Conservation (phyloP, 1,284 basidiomycete genomes). For the Ustilago crameri region DNA sequence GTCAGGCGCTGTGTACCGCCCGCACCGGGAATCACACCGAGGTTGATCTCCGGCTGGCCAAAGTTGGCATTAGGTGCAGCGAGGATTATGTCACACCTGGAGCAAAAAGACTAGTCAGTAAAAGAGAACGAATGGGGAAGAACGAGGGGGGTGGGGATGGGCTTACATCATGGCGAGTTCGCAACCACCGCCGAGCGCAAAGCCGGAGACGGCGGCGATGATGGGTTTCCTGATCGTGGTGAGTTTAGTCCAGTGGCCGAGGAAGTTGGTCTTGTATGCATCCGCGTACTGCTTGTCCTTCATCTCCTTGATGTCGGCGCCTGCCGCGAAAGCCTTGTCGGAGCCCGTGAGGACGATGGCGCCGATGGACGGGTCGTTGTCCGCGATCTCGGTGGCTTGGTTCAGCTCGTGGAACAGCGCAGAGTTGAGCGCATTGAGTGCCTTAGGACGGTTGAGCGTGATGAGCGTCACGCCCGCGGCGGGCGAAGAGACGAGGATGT, state of each 20-base stretch:
- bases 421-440: constrained; percentile 77
- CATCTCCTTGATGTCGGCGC: constrained; percentile 93
- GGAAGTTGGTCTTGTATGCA: constrained; percentile 87
- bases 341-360: constrained; percentile 94
- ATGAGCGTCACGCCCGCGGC: constrained; percentile 83
- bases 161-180: constrained; percentile 89
- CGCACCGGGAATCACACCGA: constrained; percentile 92
- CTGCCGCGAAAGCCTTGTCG: constrained; percentile 93
- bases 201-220: constrained; percentile 94
- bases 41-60: constrained; percentile 96
- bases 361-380: constrained; percentile 70
- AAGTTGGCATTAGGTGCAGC: constrained; percentile 93
- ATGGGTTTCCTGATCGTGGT: constrained; percentile 86
- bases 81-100: constrained; percentile 88
- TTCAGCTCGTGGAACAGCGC: constrained; percentile 76
- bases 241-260: constrained; percentile 86
- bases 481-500: constrained; percentile 81
- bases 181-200: constrained; percentile 94
- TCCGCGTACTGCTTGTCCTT: constrained; percentile 87
- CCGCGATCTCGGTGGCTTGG: constrained; percentile 80
- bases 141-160: constrained; percentile 18
- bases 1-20: constrained; percentile 87
- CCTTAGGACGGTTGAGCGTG: constrained; percentile 94
- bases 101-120: not conserved
- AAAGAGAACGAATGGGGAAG: not conserved